phyloP scores from a whole-genome alignment of 441 rosid species.

The Erodium texanum region DNA sequence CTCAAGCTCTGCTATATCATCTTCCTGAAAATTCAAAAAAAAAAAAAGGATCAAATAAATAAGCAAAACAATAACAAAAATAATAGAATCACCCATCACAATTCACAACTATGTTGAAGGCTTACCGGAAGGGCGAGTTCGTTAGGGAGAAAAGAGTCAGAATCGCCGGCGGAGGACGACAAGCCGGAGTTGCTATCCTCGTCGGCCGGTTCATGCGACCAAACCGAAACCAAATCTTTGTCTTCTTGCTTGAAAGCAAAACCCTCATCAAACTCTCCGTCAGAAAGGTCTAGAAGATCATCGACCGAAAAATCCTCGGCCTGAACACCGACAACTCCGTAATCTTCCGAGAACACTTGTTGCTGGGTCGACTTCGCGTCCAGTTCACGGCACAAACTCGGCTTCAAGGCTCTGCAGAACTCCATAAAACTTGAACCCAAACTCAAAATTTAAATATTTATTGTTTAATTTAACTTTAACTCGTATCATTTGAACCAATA shows the following conservation, averaged over 20 bases:
- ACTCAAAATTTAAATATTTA: not conserved
- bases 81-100: not conserved
- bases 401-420: conserved; percentile 43
- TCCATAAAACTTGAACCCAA: conserved; percentile 22
- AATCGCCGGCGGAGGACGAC: conserved; percentile 20
- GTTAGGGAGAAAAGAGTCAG: conserved; percentile 17
- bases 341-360: conserved; percentile 26
- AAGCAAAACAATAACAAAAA: not conserved
- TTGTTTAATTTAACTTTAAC: too few relatives aligned
- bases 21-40: conserved; percentile 37
- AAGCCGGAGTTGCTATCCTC: conserved; percentile 20
- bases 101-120: not conserved
- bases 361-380: conserved; percentile 25
- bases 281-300: conserved; percentile 64
- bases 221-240: conserved; percentile 27
- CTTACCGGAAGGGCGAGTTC: conserved; percentile 57
- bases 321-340: conserved; percentile 18
- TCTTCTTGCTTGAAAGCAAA: conserved; percentile 25
- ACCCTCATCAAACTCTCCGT: conserved; percentile 39
- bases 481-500: not conserved
- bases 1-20: conserved; percentile 68
- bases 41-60: not conserved
- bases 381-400: conserved; percentile 44
- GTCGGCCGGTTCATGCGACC: conserved; percentile 16
- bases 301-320: conserved; percentile 62